Conservation (phyloP, 2,329 filamentous ascomycete genomes). For the Ophiostoma quercus region DNA sequence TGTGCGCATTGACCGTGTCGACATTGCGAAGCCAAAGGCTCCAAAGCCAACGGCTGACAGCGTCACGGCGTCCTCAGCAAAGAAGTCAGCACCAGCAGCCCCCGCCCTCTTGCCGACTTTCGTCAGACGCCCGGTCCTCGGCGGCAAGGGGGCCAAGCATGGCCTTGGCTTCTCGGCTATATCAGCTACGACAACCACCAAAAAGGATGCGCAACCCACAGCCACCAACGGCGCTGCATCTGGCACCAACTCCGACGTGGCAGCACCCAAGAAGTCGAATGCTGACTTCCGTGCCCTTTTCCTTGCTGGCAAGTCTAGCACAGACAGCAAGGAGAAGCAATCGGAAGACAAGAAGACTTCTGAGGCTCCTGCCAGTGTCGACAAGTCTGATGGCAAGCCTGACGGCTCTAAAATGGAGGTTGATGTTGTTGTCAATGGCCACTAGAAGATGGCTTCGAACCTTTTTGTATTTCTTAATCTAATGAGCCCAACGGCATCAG, state of each 20-base stretch:
- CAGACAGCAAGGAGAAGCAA: background rate
- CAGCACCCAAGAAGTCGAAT: conserved; percentile 31
- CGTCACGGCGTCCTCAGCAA: conserved; percentile 29
- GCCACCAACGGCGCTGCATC: conserved; percentile 24
- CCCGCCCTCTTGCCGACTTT: background rate
- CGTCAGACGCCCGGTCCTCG: conserved; percentile 42
- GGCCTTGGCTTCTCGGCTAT: conserved; percentile 40
- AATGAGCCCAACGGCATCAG: conserved; percentile 8
- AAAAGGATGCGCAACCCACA: conserved; percentile 25
- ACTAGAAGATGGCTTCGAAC: conserved; percentile 16
- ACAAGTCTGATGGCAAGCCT: background rate
- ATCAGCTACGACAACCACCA: conserved; percentile 30
- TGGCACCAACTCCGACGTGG: conserved; percentile 24
- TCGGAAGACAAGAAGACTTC: background rate
- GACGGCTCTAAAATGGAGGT: conserved; percentile 21
- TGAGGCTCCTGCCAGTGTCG: background rate
- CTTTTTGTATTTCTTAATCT: background rate
- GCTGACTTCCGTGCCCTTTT: conserved; percentile 34
- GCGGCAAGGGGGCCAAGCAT: conserved; percentile 39
- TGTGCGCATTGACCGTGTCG: conserved; percentile 40
- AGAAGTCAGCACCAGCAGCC: conserved; percentile 23
- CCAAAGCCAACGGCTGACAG: conserved; percentile 32
- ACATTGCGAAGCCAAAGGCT: conserved; percentile 33
- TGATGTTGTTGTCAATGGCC: conserved; percentile 21
- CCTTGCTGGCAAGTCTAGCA: conserved; percentile 24